Evolutionary conservation across 768 basidiomycete genomes (phyloP).

Genomic region (Pisolithus marmoratus): DNA sequence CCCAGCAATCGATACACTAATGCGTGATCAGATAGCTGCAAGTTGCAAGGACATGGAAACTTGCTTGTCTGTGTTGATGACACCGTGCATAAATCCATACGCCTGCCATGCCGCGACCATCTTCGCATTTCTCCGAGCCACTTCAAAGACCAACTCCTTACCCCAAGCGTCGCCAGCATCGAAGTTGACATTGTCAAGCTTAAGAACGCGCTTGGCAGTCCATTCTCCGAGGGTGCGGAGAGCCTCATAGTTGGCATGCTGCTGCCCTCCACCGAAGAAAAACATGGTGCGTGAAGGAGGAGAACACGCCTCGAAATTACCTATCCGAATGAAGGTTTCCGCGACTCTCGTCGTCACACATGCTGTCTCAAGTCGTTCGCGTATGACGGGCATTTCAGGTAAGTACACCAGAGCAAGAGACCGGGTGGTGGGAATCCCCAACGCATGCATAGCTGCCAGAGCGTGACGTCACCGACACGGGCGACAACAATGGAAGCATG

Average conservation of each 20-base stretch:
- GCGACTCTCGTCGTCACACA: constrained; percentile 78
- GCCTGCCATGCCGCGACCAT: constrained; percentile 98
- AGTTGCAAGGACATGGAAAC: constrained; percentile 10
- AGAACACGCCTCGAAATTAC: constrained; percentile 83
- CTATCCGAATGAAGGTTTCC: constrained; percentile 88
- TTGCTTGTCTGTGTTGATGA: constrained; percentile 96
- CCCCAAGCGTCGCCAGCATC: constrained; percentile 60
- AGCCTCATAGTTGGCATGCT: constrained; percentile 67
- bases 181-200: constrained; percentile 35
- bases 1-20: constrained; percentile 72
- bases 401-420: constrained; percentile 76
- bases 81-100: constrained; percentile 92
- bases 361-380: constrained; percentile 70
- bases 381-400: constrained; percentile 64
- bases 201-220: constrained; percentile 58
- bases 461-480: constrained; percentile 32
- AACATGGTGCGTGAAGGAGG: constrained; percentile 51
- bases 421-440: constrained; percentile 84
- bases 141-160: constrained; percentile 66
- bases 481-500: neutral
- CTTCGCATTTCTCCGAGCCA: constrained; percentile 75
- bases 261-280: constrained; percentile 77
- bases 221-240: constrained; percentile 73
- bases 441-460: constrained; percentile 61
- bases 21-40: constrained; percentile 3